These are phyloP conservation scores for Trichocomaceae sp. DNA, from an alignment of 2,329 filamentous ascomycete species.

Conservation along the genomic window DNA sequence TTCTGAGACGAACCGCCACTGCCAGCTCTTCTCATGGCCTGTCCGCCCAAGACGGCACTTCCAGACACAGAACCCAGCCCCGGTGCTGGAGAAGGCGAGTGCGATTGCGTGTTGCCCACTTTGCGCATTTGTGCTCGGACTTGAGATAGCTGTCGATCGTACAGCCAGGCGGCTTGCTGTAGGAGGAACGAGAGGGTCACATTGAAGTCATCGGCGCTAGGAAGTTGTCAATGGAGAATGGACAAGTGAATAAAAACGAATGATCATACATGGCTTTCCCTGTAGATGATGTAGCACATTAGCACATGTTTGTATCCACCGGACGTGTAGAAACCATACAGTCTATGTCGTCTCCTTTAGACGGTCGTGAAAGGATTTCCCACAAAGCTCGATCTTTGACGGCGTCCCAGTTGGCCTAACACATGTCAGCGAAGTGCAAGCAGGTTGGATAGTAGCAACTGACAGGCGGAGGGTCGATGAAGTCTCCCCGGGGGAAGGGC, in stretches of 20 bases:
- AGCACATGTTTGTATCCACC: background rate
- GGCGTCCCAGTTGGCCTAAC: slow-evolving; percentile 77
- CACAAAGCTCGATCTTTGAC: slow-evolving; percentile 82
- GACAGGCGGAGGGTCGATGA: slow-evolving; percentile 84
- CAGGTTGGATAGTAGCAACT: slow-evolving; percentile 22
- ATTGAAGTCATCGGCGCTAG: slow-evolving; percentile 66
- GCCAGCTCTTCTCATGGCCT: slow-evolving; percentile 27
- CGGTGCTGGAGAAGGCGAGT: slow-evolving; percentile 37
- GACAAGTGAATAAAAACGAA: background rate
- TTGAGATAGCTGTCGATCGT: slow-evolving; percentile 82
- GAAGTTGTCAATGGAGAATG: slow-evolving; percentile 3
- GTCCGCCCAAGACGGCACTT: slow-evolving; percentile 33
- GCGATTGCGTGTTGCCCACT: slow-evolving; percentile 37
- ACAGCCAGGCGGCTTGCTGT: slow-evolving; percentile 89
- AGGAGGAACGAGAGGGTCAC: slow-evolving; percentile 84
- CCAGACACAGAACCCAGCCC: slow-evolving; percentile 37
- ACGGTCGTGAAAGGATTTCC: slow-evolving; percentile 77
- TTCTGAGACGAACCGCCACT: slow-evolving; percentile 24
- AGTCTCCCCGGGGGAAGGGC: slow-evolving; percentile 80
- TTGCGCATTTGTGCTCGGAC: slow-evolving; percentile 85
- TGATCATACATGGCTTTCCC: slow-evolving; percentile 65
- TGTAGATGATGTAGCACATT: slow-evolving; percentile 30
- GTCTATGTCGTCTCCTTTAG: slow-evolving; percentile 73
- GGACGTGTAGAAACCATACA: slow-evolving; percentile 51
- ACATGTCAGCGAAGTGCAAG: slow-evolving; percentile 9